A percentile compares a stretch with the other conserved stretches of the same genome.
Conservation (phyloP, 768 basidiomycete species). For the Russula abietina region DNA sequence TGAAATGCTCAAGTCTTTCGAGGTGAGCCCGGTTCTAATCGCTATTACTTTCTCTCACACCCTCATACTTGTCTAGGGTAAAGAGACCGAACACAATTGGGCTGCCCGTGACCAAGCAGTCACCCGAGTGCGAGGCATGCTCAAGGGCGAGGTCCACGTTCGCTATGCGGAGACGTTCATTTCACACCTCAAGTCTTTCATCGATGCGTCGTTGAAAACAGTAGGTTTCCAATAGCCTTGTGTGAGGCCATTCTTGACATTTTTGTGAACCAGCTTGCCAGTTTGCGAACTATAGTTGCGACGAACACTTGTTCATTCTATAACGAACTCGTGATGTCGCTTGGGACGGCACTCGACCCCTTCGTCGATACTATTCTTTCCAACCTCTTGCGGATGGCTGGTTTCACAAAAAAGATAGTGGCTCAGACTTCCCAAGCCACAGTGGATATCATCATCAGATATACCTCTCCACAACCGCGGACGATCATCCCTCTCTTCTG, state of each 20-base stretch:
- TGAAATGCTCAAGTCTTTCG: slow-evolving; percentile 72
- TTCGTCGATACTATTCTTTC: slow-evolving; percentile 71
- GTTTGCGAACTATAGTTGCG: slow-evolving; percentile 87
- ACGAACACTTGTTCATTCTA: slow-evolving; percentile 74
- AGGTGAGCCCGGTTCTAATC: slow-evolving; percentile 41
- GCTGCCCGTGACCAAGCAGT: slow-evolving; percentile 70
- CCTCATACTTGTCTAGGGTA: slow-evolving; percentile 53
- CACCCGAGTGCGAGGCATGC: slow-evolving; percentile 77
- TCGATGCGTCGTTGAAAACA: slow-evolving; percentile 79
- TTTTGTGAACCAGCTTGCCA: slow-evolving; percentile 54
- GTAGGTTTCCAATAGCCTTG: slow-evolving; percentile 40
- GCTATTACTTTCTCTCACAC: neutral
- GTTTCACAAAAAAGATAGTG: slow-evolving; percentile 87
- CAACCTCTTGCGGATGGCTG: slow-evolving; percentile 80
- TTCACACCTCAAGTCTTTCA: slow-evolving; percentile 66
- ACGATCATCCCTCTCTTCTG: slow-evolving; percentile 62
- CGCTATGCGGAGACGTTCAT: slow-evolving; percentile 74
- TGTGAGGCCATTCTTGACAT: slow-evolving; percentile 9
- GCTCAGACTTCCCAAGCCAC: slow-evolving; percentile 79
- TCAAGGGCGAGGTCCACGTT: slow-evolving; percentile 75
- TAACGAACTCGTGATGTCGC: slow-evolving; percentile 58
- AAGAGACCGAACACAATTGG: slow-evolving; percentile 97
- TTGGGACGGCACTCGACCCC: slow-evolving; percentile 68
- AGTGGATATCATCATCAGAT: slow-evolving; percentile 58
- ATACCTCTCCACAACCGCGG: slow-evolving; percentile 68